Base-by-base conservation (phyloP, 164 flowering plant genomes). In the Houttuynia cordata region DNA sequence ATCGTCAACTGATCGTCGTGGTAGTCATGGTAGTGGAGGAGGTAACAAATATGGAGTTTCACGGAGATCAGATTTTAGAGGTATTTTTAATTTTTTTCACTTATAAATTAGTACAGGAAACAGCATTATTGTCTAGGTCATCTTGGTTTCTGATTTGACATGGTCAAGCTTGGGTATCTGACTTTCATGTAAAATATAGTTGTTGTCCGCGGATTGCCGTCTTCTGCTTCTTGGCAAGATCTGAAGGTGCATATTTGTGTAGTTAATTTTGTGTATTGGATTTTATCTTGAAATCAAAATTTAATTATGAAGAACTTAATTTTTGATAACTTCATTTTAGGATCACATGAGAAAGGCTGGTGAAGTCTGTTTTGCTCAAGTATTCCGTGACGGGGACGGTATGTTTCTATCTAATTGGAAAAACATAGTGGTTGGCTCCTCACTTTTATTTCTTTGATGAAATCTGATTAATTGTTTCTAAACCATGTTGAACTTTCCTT, bases 191-290 rank as follows among this genome's bases (percentile, higher is more conserved):
- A 30, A 30, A 30, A 30, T 6, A 10, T 80, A 90, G 99, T 93
- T 69, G 73, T 88, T 71, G 85, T 93, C 49, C 92, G 93, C 56
- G 96, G 99, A 20, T 89, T 93, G 51, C 99, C 99, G 42, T 79
- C 95, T 61, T 90, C 97, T 74, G 99, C 97, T 65, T 93, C 99
- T 20, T 90, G 99, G 99, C 99, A 93, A 74, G 99, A 93, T 81
- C 74, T 93, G 80, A 93, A 93, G 91, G 99, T 87, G 30, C 40
- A n/a, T 45, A 30, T 51, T 10, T n/a, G 24, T 59, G 6, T 30
- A 30, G 37, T 2, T 30, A 30, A 30, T 30, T 30, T 30, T 30
- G 6, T 30, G 37, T 30, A 6, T 30, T 30, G 37, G 37, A 2
- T 30, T 30, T 30, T 30, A 30, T 30, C 4, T 30, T 30, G 37